Percentiles rank a stretch among this genome's conserved stretches.
Evolutionary conservation across 805 yeast genomes (phyloP).

Genomic region (Schwanniomyces sp.): DNA sequence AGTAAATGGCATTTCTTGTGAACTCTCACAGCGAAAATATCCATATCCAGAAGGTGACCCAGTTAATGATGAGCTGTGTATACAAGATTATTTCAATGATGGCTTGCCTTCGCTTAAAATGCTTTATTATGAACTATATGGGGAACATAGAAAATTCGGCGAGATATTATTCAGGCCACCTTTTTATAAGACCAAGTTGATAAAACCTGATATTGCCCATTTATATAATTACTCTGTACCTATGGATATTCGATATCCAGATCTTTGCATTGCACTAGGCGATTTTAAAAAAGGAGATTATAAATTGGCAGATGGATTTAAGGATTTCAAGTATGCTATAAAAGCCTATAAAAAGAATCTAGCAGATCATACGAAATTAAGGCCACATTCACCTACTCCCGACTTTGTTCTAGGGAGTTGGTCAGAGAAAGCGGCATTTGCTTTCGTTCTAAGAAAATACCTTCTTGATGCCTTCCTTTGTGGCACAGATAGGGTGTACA

Average conservation of each 20-base stretch:
- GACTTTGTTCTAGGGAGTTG: neutral
- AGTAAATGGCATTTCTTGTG: neutral
- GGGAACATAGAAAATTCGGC: neutral
- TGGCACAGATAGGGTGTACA: neutral
- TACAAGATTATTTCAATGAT: neutral
- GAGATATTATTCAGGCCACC: neutral
- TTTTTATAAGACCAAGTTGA: neutral
- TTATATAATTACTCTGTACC: neutral
- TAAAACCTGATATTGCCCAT: neutral
- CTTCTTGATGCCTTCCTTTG: neutral
- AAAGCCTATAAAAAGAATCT: neutral
- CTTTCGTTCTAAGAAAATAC: neutral
- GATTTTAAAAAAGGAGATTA: no score
- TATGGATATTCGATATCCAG: neutral
- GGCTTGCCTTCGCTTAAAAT: neutral
- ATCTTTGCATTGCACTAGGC: neutral
- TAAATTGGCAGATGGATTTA: no score
- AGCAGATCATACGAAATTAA: neutral
- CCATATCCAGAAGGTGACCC: slow-evolving; percentile 2
- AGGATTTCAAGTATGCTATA: neutral
- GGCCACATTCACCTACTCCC: no score
- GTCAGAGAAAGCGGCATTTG: neutral
- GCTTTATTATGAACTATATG: neutral
- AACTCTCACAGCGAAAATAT: neutral
- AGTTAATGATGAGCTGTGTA: neutral